A percentile compares a stretch with the other conserved stretches of the same genome.
Conservation (phyloP, 73 alveolate genomes). For the Paramecium biaurelia region DNA sequence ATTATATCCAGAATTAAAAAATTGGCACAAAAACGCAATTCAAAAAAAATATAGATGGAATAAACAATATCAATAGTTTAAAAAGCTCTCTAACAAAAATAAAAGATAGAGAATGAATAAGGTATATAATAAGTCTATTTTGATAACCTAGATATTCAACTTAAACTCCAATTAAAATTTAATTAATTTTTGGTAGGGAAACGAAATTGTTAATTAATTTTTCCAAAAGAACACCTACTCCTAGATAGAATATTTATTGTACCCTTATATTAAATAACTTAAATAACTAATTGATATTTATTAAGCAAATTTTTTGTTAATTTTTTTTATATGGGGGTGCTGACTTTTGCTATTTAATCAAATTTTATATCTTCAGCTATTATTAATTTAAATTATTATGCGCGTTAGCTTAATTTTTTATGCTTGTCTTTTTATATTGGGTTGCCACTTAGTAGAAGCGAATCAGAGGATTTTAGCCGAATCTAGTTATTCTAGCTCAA, state of each 20-base stretch:
- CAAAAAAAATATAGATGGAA: too few relatives aligned
- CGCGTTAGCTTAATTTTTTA: background rate
- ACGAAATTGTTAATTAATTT: background rate
- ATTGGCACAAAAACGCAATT: too few relatives aligned
- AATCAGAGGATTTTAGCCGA: background rate
- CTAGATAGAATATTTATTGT: background rate
- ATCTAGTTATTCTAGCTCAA: background rate
- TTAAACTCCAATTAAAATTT: background rate
- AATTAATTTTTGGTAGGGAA: background rate
- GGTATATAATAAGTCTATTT: background rate
- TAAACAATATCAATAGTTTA: too few relatives aligned
- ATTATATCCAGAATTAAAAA: too few relatives aligned
- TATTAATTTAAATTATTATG: background rate
- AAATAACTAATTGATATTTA: too few relatives aligned
- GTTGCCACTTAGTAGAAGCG: background rate
- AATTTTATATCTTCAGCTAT: background rate
- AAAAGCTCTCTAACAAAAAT: background rate
- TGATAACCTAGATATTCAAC: background rate
- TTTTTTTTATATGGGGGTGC: background rate
- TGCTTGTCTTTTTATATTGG: background rate
- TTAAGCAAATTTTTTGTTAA: background rate
- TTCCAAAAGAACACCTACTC: background rate
- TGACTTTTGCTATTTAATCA: background rate
- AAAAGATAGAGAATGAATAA: background rate
- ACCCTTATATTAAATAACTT: background rate